A percentile compares a stretch with the other conserved stretches of the same genome.
phyloP scores from a whole-genome alignment of 352 stramenopile genomes.

The Plasmopara muralis region DNA sequence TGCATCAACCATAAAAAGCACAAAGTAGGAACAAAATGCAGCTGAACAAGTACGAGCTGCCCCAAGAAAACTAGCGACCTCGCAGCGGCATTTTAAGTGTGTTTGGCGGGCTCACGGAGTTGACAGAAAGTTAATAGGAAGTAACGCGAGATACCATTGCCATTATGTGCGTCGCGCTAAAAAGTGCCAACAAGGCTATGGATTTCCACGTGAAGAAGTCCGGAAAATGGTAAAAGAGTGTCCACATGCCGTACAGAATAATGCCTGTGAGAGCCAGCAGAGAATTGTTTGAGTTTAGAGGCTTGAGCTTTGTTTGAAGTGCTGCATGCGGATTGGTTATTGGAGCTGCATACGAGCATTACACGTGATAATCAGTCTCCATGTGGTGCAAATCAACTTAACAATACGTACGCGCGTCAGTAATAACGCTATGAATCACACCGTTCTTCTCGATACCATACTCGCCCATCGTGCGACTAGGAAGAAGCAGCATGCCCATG shows the following conservation, averaged over 20 bases:
- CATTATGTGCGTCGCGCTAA: slow-evolving; percentile 60
- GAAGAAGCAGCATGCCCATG: slow-evolving; percentile 72
- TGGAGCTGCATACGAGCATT: slow-evolving; percentile 26
- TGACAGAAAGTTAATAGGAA: slow-evolving; percentile 11
- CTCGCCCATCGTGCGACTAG: slow-evolving; percentile 57
- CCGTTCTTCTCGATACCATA: slow-evolving; percentile 71
- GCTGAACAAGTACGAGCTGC: slow-evolving; percentile 33
- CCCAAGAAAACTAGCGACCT: slow-evolving; percentile 1
- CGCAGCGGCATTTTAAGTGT: neutral
- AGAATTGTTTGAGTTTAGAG: slow-evolving; percentile 48
- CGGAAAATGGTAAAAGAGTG: slow-evolving; percentile 72
- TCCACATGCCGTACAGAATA: slow-evolving; percentile 69
- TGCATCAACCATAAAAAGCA: neutral
- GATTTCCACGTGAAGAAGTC: slow-evolving; percentile 75
- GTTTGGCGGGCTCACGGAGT: neutral
- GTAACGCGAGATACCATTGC: slow-evolving; percentile 47
- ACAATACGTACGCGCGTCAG: slow-evolving; percentile 47
- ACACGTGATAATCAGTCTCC: slow-evolving; percentile 11
- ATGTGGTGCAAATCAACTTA: slow-evolving; percentile 7
- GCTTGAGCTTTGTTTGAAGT: slow-evolving; percentile 43
- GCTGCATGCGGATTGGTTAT: slow-evolving; percentile 35
- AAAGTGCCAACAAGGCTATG: slow-evolving; percentile 50
- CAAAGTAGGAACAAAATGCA: slow-evolving; percentile 12
- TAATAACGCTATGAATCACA: slow-evolving; percentile 74
- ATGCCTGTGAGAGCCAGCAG: slow-evolving; percentile 57